Evolutionary conservation across 23 red algal species (phyloP).

Genomic region (Gracilaria domingensis): DNA sequence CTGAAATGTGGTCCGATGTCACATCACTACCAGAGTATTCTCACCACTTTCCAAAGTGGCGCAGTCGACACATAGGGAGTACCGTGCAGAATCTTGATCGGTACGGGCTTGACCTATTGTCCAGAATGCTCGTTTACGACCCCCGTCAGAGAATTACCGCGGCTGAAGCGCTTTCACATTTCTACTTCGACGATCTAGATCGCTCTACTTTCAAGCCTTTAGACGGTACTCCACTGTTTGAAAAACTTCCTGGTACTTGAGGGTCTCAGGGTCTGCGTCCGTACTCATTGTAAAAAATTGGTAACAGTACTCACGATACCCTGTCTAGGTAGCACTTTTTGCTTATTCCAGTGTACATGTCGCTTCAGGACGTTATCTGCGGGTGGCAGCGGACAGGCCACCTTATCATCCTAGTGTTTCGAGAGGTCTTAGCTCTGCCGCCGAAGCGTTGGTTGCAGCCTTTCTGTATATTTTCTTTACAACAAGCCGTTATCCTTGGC

Average conservation of each 20-base stretch:
- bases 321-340: neutral
- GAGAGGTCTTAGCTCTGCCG: neutral
- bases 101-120: constrained; percentile 83
- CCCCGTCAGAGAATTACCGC: constrained; percentile 90
- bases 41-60: constrained; percentile 94
- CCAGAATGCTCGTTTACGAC: constrained; percentile 91
- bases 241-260: constrained; percentile 68
- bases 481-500: neutral
- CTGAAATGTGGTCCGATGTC: constrained; percentile 89
- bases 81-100: constrained; percentile 79
- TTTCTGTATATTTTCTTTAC: neutral
- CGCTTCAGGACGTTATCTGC: neutral
- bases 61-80: constrained; percentile 73
- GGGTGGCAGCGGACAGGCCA: neutral
- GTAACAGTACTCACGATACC: too few species aligned
- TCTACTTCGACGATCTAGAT: constrained; percentile 90
- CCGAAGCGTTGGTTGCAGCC: neutral
- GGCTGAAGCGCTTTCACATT: constrained; percentile 83
- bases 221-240: constrained; percentile 60
- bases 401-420: neutral
- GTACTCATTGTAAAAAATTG: too few species aligned
- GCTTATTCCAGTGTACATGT: neutral
- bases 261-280: too few species aligned
- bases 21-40: constrained; percentile 91
- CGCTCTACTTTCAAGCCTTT: constrained; percentile 60